Evolutionary conservation across 1,139 yeast genomes (phyloP).

Genomic region (Pichia sp.): DNA sequence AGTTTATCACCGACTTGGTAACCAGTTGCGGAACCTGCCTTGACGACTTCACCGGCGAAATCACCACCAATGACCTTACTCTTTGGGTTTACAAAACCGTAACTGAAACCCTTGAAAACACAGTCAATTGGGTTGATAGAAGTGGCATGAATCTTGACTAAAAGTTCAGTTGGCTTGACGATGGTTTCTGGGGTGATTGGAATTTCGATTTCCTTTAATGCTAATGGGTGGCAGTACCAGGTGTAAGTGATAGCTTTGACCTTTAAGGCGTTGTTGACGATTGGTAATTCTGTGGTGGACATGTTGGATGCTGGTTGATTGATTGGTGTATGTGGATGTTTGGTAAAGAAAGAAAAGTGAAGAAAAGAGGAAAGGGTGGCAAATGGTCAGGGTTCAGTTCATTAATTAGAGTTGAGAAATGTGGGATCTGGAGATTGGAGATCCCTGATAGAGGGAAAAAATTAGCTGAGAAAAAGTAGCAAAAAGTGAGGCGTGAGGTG

Average conservation of each 20-base stretch:
- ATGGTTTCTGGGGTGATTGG: constrained; percentile 17
- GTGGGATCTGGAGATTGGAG: too few relatives aligned
- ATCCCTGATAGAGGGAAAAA: too few relatives aligned
- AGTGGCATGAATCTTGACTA: constrained; percentile 58
- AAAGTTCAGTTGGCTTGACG: constrained; percentile 43
- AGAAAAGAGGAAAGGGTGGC: too few relatives aligned
- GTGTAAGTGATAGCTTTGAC: constrained; percentile 21
- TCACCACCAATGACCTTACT: constrained; percentile 58
- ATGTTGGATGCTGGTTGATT: not conserved
- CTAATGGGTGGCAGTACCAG: constrained; percentile 20
- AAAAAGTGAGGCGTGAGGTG: too few relatives aligned
- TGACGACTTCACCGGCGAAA: constrained; percentile 60
- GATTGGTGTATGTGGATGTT: too few relatives aligned
- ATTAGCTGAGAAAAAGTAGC: too few relatives aligned
- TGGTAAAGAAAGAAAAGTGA: too few relatives aligned
- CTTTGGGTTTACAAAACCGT: constrained; percentile 33
- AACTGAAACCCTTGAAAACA: constrained; percentile 35
- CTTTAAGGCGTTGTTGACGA: constrained; percentile 11
- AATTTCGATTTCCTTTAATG: constrained; percentile 15
- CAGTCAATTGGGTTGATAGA: constrained; percentile 71
- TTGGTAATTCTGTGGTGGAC: constrained; percentile 5
- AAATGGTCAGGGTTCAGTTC: too few relatives aligned
- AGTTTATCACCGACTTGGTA: constrained; percentile 59
- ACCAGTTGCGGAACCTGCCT: constrained; percentile 49
- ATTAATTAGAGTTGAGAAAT: too few relatives aligned